Percentiles rank a stretch among this genome's conserved stretches.
phyloP scores from a whole-genome alignment of 805 yeast species.

The Metschnikowia baotianmanensis region DNA sequence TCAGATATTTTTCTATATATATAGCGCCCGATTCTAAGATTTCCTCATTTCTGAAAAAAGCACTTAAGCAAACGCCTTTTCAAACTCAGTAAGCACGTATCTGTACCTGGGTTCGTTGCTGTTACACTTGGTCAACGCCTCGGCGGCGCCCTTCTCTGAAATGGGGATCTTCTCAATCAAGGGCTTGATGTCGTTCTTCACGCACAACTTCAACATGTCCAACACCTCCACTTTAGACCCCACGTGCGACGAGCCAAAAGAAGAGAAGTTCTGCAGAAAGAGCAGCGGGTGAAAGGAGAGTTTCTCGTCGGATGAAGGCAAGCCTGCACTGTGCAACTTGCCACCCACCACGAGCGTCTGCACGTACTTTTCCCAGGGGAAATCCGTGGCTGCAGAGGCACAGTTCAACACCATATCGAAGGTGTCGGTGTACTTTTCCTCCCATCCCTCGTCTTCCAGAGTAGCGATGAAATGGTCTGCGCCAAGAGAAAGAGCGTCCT shows the following conservation, averaged over 20 bases:
- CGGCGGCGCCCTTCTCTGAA: conserved; percentile 48
- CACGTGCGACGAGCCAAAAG: conserved; percentile 56
- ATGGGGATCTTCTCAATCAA: conserved; percentile 63
- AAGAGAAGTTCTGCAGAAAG: conserved; percentile 49
- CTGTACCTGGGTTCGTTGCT: conserved; percentile 61
- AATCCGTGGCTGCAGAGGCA: conserved; percentile 49
- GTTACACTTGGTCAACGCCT: conserved; percentile 54
- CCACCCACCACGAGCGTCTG: conserved; percentile 54
- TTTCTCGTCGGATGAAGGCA: conserved; percentile 50
- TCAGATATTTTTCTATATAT: not conserved
- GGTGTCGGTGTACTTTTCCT: conserved; percentile 25
- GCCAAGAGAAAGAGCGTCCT: conserved; percentile 49
- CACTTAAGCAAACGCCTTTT: conserved; percentile 37
- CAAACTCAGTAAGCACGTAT: conserved; percentile 57
- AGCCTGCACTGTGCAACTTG: conserved; percentile 61
- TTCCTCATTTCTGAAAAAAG: not conserved
- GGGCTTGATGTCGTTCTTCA: conserved; percentile 53
- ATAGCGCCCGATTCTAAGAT: not conserved
- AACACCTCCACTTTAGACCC: conserved; percentile 64
- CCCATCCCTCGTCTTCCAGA: conserved; percentile 46
- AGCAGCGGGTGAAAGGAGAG: conserved; percentile 49
- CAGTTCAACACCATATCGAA: conserved; percentile 54
- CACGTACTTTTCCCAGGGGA: conserved; percentile 49
- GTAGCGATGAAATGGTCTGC: conserved; percentile 58
- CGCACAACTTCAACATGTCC: conserved; percentile 65